Conservation (phyloP, 1,284 basidiomycete genomes). For the Tylopilus sp. region DNA sequence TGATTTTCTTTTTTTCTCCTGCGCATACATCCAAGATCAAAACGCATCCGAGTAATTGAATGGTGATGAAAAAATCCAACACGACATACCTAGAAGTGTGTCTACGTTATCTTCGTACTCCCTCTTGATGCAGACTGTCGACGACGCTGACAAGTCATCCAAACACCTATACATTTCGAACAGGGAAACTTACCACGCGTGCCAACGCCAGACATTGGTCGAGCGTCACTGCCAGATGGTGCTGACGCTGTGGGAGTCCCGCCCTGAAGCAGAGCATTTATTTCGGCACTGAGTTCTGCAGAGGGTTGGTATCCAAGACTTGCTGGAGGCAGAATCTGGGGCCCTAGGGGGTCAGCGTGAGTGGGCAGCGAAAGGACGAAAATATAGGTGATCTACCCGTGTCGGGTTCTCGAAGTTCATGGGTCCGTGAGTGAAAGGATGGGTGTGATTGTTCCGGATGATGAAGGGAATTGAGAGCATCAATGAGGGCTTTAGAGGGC, state of each 20-base stretch:
- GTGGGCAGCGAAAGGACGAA: not conserved
- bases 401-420: not conserved
- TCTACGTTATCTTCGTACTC: conserved; percentile 14
- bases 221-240: not conserved
- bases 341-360: not conserved
- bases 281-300: conserved; percentile 2
- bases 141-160: not conserved
- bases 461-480: not conserved
- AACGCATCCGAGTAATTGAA: not conserved
- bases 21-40: not conserved
- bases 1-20: conserved; percentile 15
- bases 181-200: conserved; percentile 1
- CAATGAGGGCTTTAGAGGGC: conserved; percentile 1
- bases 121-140: conserved; percentile 11
- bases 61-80: conserved; percentile 17
- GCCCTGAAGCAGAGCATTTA: conserved; percentile 7
- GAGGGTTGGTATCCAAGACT: conserved; percentile 10
- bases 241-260: not conserved
- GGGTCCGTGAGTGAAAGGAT: not conserved
- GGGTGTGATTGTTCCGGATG: not conserved
- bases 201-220: not conserved
- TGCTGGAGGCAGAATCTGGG: not conserved
- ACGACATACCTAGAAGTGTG: conserved; percentile 8
- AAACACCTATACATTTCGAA: not conserved
- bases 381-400: not conserved